A percentile compares a stretch with the other conserved stretches of the same genome.
phyloP scores from a whole-genome alignment of 345 rosid genomes.

The Mallotus nudiflorus region DNA sequence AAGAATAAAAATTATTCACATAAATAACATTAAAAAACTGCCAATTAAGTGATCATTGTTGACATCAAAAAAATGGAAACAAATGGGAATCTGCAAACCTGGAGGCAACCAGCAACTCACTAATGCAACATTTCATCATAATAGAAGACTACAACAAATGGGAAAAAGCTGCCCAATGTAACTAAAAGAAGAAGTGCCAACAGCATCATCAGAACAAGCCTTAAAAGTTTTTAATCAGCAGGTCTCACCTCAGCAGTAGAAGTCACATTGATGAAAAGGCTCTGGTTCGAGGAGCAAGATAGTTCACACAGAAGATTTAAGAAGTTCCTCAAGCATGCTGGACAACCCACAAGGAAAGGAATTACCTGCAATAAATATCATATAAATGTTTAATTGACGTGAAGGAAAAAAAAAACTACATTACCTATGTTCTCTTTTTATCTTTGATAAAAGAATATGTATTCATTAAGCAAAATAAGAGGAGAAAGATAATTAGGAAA shows the following conservation, averaged over 20 bases:
- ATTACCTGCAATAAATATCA: slow-evolving; percentile 20
- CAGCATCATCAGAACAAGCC: not conserved
- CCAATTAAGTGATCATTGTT: not conserved
- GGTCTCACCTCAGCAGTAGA: slow-evolving; percentile 23
- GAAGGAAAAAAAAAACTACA: not conserved
- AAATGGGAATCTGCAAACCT: not conserved
- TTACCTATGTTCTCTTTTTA: not conserved
- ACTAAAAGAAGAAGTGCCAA: not conserved
- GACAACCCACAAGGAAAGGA: slow-evolving; percentile 35
- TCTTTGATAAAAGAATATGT: not conserved
- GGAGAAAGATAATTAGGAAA: not conserved
- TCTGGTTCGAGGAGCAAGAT: slow-evolving; percentile 29
- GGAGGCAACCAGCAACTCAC: not conserved
- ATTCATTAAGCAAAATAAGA: not conserved
- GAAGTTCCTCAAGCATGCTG: slow-evolving; percentile 36
- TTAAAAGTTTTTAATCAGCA: not conserved
- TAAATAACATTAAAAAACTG: not conserved
- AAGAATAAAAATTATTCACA: not conserved
- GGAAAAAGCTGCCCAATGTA: not conserved
- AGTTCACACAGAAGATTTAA: slow-evolving; percentile 31
- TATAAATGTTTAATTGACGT: not conserved
- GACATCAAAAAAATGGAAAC: not conserved
- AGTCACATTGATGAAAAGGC: slow-evolving; percentile 34
- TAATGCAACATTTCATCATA: not conserved
- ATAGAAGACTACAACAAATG: not conserved